phyloP scores from a whole-genome alignment of 139 green algal species.

The Tetraselmis chui region DNA sequence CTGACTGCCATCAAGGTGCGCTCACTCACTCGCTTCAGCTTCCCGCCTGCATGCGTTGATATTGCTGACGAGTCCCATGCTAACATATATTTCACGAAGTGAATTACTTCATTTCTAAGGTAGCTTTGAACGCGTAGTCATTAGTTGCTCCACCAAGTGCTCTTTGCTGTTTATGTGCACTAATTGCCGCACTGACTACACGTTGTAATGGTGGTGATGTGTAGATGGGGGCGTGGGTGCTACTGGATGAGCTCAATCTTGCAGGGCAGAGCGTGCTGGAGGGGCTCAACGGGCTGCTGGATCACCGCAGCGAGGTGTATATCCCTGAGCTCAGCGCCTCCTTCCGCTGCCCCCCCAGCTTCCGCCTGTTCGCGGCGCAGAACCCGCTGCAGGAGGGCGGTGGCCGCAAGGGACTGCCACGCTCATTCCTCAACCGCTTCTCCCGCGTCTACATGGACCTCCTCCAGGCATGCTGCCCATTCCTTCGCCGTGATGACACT shows the following conservation, averaged over 20 bases:
- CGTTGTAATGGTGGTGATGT: too few relatives aligned
- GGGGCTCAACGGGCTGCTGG: conserved; percentile 91
- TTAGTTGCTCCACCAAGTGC: too few relatives aligned
- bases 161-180: too few relatives aligned
- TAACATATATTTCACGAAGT: too few relatives aligned
- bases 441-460: conserved; percentile 82
- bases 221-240: conserved; percentile 76
- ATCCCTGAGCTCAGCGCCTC: conserved; percentile 83
- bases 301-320: conserved; percentile 91
- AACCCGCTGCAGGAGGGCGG: conserved; percentile 88
- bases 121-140: too few relatives aligned
- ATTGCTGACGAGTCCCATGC: too few relatives aligned
- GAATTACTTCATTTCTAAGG: too few relatives aligned
- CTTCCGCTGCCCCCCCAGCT: conserved; percentile 66
- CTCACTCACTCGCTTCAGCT: too few relatives aligned
- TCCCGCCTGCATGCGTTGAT: too few relatives aligned
- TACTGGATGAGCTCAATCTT: conserved; percentile 99
- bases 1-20: conserved; percentile 69
- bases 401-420: conserved; percentile 90
- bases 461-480: conserved; percentile 31
- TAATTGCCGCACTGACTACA: too few relatives aligned
- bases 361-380: conserved; percentile 86
- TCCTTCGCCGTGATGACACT: background rate
- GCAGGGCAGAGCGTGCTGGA: conserved; percentile 87
- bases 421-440: conserved; percentile 97